Evolutionary conservation across 306 rosid species (phyloP).

Genomic region (Ammopiptanthus mongolicus): DNA sequence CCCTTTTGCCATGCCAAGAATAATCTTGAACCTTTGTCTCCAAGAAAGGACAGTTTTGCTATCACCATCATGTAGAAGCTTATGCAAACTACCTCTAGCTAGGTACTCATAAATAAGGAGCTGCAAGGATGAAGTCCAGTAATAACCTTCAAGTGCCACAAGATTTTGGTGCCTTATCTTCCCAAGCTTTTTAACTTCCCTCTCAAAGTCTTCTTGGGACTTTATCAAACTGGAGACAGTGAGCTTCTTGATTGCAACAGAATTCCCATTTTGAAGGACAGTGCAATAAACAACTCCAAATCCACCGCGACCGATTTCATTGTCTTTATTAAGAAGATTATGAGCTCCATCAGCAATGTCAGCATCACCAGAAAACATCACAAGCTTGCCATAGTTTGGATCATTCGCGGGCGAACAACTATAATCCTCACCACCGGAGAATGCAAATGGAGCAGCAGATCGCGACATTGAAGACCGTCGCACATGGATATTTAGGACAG

Average conservation of each 20-base stretch:
- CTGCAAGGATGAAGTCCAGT: slow-evolving; percentile 83
- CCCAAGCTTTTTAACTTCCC: slow-evolving; percentile 66
- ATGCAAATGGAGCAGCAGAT: slow-evolving; percentile 46
- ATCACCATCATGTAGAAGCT: slow-evolving; percentile 60
- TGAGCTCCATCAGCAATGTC: slow-evolving; percentile 63
- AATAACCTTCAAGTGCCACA: slow-evolving; percentile 79
- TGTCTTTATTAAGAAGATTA: slow-evolving; percentile 73
- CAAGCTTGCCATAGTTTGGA: slow-evolving; percentile 71
- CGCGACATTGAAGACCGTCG: slow-evolving; percentile 50
- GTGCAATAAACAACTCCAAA: slow-evolving; percentile 80
- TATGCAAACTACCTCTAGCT: slow-evolving; percentile 70
- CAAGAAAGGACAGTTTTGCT: slow-evolving; percentile 50
- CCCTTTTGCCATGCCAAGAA: slow-evolving; percentile 93
- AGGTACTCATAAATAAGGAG: slow-evolving; percentile 72
- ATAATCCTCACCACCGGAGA: slow-evolving; percentile 70
- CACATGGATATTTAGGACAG: slow-evolving; percentile 65
- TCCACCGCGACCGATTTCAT: slow-evolving; percentile 90
- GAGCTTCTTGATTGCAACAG: slow-evolving; percentile 83
- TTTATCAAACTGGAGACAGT: slow-evolving; percentile 64
- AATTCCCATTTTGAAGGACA: slow-evolving; percentile 60
- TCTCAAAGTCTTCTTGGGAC: slow-evolving; percentile 72
- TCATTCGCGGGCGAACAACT: slow-evolving; percentile 54
- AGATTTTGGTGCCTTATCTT: slow-evolving; percentile 74
- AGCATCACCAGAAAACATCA: slow-evolving; percentile 85
- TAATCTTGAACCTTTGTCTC: slow-evolving; percentile 71